Conservation (phyloP, 2,329 filamentous ascomycete genomes). For the Knufia petricola region DNA sequence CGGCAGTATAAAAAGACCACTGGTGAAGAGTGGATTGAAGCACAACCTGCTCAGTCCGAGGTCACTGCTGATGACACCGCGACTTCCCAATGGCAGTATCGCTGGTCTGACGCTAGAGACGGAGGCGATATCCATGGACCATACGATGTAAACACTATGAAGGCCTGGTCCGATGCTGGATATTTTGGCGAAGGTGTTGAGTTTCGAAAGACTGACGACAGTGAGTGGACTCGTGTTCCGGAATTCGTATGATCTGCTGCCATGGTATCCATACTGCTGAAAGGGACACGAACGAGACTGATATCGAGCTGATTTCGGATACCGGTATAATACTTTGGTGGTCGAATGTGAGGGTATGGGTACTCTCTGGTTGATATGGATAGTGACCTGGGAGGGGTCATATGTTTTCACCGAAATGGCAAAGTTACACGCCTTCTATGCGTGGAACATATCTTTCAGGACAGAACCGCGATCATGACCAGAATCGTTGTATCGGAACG, state of each 20-base stretch:
- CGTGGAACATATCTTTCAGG: conserved; percentile 18
- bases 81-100: conserved; percentile 67
- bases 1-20: conserved; percentile 77
- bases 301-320: background rate
- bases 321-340: background rate
- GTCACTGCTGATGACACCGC: conserved; percentile 26
- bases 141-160: conserved; percentile 77
- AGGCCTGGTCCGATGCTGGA: conserved; percentile 79
- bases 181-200: conserved; percentile 90
- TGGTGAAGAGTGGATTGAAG: conserved; percentile 71
- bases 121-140: conserved; percentile 72
- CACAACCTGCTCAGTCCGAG: conserved; percentile 24
- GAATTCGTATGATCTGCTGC: conserved; percentile 41
- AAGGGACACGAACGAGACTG: background rate
- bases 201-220: conserved; percentile 53
- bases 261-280: background rate
- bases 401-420: conserved; percentile 3
- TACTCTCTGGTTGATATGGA: conserved; percentile 7
- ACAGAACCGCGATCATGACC: conserved; percentile 10
- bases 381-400: conserved; percentile 6
- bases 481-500: conserved; percentile 36
- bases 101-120: conserved; percentile 83
- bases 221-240: conserved; percentile 44
- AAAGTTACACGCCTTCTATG: conserved; percentile 22
- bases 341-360: background rate